phyloP scores from a whole-genome alignment of 768 basidiomycete species.

The Coprinopsis sp. region DNA sequence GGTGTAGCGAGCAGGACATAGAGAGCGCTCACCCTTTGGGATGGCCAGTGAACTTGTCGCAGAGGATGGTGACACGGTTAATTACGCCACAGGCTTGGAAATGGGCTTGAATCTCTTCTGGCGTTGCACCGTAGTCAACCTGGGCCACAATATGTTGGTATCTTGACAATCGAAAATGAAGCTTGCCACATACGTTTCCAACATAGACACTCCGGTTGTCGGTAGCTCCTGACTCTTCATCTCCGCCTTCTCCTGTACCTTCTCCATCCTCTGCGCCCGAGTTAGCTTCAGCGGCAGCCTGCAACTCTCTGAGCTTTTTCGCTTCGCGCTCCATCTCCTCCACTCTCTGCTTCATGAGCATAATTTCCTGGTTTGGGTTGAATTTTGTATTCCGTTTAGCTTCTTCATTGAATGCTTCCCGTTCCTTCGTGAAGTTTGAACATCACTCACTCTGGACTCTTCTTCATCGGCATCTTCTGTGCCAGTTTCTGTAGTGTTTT shows the following conservation, averaged over 20 bases:
- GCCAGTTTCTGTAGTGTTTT: conserved; percentile 29
- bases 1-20: neutral
- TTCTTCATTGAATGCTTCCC: too few relatives aligned
- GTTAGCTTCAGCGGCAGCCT: conserved; percentile 67
- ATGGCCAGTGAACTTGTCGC: conserved; percentile 99
- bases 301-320: conserved; percentile 80
- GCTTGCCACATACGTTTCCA: conserved; percentile 79
- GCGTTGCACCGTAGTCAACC: conserved; percentile 97
- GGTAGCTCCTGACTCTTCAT: conserved; percentile 75
- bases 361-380: conserved; percentile 66
- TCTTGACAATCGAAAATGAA: conserved; percentile 10
- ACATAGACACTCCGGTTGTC: conserved; percentile 90
- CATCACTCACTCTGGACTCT: conserved; percentile 53
- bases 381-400: too few relatives aligned
- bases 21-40: conserved; percentile 77
- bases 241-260: conserved; percentile 70
- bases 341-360: conserved; percentile 87
- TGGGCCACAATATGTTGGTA: conserved; percentile 26
- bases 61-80: conserved; percentile 97
- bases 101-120: conserved; percentile 96
- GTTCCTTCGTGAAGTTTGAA: too few relatives aligned
- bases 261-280: conserved; percentile 41
- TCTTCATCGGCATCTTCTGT: conserved; percentile 62
- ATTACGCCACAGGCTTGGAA: conserved; percentile 98
- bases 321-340: conserved; percentile 94